Conservation (phyloP, 768 basidiomycete species). For the Termitomyces sp. region DNA sequence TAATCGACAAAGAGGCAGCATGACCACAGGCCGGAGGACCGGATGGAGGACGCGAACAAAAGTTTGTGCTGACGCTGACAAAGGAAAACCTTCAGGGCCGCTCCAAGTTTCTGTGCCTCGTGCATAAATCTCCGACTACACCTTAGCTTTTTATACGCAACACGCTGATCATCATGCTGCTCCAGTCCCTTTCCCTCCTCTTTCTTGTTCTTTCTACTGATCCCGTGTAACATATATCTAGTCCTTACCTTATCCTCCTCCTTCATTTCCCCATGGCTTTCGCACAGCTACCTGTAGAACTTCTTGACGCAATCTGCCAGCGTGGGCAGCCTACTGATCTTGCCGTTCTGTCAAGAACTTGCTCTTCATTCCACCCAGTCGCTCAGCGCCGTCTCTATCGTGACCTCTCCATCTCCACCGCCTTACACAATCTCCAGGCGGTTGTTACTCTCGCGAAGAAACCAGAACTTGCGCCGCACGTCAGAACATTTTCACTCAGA, state of each 20-base stretch:
- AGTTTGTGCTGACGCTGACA: conserved; percentile 3
- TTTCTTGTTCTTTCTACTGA: conserved; percentile 2
- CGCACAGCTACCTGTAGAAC: conserved; percentile 51
- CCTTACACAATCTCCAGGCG: conserved; percentile 40
- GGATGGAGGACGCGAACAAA: conserved; percentile 6
- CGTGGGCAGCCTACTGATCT: conserved; percentile 32
- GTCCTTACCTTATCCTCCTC: conserved; percentile 22
- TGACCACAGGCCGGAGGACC: conserved; percentile 2
- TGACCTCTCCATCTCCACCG: conserved; percentile 40
- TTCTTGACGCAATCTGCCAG: conserved; percentile 48
- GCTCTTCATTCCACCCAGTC: conserved; percentile 35
- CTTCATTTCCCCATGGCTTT: conserved; percentile 36
- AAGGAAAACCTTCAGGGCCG: conserved; percentile 11
- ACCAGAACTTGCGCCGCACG: conserved; percentile 54
- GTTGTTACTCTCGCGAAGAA: conserved; percentile 52
- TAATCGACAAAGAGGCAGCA: conserved; percentile 13
- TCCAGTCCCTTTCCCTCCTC: conserved; percentile 14
- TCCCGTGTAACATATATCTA: conserved; percentile 12
- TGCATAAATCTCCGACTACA: conserved; percentile 14
- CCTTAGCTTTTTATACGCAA: conserved; percentile 17
- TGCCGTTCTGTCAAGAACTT: conserved; percentile 41
- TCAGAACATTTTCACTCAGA: conserved; percentile 57
- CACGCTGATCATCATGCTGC: conserved; percentile 20
- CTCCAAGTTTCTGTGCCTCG: conserved; percentile 14
- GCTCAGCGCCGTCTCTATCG: conserved; percentile 65